These are phyloP conservation scores for Ascochyta fabae DNA, from an alignment of 2,329 filamentous ascomycete genomes.

Conservation along the genomic window DNA sequence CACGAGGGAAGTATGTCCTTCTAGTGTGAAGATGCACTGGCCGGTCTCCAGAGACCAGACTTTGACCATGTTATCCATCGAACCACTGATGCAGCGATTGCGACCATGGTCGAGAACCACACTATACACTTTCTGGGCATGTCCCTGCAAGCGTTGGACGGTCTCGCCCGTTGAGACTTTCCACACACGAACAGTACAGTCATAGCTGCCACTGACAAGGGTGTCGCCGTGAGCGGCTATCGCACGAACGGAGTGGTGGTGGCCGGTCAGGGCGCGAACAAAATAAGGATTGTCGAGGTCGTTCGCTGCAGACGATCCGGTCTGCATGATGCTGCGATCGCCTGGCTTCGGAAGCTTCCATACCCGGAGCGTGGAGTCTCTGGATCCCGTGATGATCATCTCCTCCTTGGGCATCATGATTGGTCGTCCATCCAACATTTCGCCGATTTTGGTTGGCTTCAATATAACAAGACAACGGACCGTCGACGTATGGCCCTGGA, in stretches of 20 bases:
- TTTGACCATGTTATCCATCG: constrained; percentile 98
- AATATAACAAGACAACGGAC: constrained; percentile 95
- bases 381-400: constrained; percentile 94
- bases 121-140: constrained; percentile 93
- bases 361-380: constrained; percentile 90
- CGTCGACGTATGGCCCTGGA: constrained; percentile 96
- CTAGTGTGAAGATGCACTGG: constrained; percentile 82
- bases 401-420: constrained; percentile 94
- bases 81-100: constrained; percentile 95
- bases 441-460: constrained; percentile 81
- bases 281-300: constrained; percentile 92
- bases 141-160: constrained; percentile 82
- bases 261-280: constrained; percentile 82
- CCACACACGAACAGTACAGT: constrained; percentile 94
- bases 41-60: constrained; percentile 95
- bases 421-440: constrained; percentile 71
- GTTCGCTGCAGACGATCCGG: constrained; percentile 74
- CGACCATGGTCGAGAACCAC: constrained; percentile 91
- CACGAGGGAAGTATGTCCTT: constrained; percentile 91
- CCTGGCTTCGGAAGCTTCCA: constrained; percentile 89
- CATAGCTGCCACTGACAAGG: constrained; percentile 96
- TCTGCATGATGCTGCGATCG: constrained; percentile 79
- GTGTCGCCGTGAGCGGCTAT: constrained; percentile 95
- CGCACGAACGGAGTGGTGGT: constrained; percentile 91
- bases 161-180: constrained; percentile 94